A percentile compares a stretch with the other conserved stretches of the same genome.
These are phyloP conservation scores for Cytospora paraplurivora DNA, from an alignment of 2,329 filamentous ascomycete genomes.

Conservation along the genomic window DNA sequence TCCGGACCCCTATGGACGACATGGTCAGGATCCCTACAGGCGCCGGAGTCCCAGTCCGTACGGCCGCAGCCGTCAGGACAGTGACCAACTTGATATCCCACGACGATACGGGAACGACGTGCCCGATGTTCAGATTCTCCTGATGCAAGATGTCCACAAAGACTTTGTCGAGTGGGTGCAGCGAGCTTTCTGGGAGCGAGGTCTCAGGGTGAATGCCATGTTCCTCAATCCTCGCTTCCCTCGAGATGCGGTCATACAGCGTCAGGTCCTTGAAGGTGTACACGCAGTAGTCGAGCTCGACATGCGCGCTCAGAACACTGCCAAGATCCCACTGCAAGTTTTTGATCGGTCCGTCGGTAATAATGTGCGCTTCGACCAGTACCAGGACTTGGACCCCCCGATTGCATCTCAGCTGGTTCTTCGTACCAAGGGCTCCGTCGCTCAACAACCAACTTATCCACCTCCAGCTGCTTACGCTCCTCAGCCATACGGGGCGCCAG, in stretches of 20 bases:
- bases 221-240: constrained; percentile 76
- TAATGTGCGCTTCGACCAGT: constrained; percentile 84
- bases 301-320: constrained; percentile 65
- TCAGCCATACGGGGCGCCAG: constrained; percentile 30
- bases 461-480: constrained; percentile 38
- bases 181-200: constrained; percentile 69
- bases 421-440: constrained; percentile 59
- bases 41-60: constrained; percentile 72
- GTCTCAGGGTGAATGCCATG: constrained; percentile 76
- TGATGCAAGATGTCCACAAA: constrained; percentile 74
- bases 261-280: constrained; percentile 87
- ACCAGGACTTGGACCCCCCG: constrained; percentile 76
- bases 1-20: constrained; percentile 52
- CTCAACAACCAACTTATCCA: constrained; percentile 35
- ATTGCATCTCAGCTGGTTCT: constrained; percentile 81
- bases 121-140: constrained; percentile 86
- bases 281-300: constrained; percentile 80
- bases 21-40: constrained; percentile 57
- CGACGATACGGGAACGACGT: constrained; percentile 73
- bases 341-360: constrained; percentile 81
- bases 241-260: constrained; percentile 76
- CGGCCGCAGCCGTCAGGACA: constrained; percentile 52
- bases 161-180: constrained; percentile 86
- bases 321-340: constrained; percentile 78
- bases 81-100: constrained; percentile 70